These are phyloP conservation scores for Penicillium desertorum DNA, from an alignment of 495 filamentous ascomycete genomes.

Conservation along the genomic window DNA sequence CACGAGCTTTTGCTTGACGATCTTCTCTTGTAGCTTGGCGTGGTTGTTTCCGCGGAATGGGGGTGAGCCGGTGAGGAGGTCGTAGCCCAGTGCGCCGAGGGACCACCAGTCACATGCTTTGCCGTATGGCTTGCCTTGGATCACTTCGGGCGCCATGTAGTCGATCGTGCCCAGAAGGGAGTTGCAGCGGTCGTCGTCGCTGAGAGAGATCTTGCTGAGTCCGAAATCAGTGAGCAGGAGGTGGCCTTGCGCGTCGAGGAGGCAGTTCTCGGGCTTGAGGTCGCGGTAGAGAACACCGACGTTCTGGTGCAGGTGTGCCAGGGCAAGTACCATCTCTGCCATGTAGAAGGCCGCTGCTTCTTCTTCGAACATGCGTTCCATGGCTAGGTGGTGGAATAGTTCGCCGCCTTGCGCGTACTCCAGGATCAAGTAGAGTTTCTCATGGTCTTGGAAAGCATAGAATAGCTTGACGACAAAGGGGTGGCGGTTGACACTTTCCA, in stretches of 20 bases:
- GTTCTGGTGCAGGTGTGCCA: constrained; percentile 87
- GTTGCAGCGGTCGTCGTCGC: constrained; percentile 74
- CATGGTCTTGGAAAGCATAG: constrained; percentile 97
- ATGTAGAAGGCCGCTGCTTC: constrained; percentile 92
- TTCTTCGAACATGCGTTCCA: constrained; percentile 90
- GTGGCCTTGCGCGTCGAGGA: constrained; percentile 87
- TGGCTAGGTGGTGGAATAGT: constrained; percentile 83
- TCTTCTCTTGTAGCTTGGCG: constrained; percentile 88
- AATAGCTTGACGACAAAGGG: constrained; percentile 97
- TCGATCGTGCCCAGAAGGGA: constrained; percentile 87
- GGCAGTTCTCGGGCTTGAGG: constrained; percentile 96
- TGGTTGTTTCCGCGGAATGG: constrained; percentile 90
- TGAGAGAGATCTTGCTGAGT: constrained; percentile 89
- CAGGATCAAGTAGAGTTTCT: constrained; percentile 95
- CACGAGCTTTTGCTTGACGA: constrained; percentile 81
- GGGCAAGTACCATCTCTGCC: constrained; percentile 92
- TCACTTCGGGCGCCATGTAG: constrained; percentile 98
- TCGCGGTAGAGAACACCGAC: constrained; percentile 96
- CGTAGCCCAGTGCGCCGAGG: constrained; percentile 85
- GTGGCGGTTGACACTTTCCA: constrained; percentile 93
- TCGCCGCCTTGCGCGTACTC: constrained; percentile 98
- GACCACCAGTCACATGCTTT: constrained; percentile 99
- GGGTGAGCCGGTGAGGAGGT: constrained; percentile 84
- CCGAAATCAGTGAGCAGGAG: constrained; percentile 96
- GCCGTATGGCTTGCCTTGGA: constrained; percentile 77